Base-by-base conservation (phyloP, 345 rosid species). In the Carallia brachiata region DNA sequence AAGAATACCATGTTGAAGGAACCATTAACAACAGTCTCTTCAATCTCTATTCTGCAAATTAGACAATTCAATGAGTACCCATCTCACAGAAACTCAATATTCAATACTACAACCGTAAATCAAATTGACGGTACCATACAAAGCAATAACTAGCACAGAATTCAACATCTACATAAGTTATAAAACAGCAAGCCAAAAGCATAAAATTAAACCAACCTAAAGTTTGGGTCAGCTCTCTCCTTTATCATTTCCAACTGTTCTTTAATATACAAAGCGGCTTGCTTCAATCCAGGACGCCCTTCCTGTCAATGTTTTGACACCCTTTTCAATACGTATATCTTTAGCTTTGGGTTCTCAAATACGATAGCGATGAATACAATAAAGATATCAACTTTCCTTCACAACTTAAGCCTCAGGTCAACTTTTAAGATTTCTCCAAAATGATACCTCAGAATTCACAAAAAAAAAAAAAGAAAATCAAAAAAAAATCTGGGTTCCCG, bases 1-100 rank as follows among this genome's bases (percentile, higher is more conserved):
- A 95, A 77, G 80, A 95, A 92, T 75, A 89, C 62, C 99, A 92
- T 95, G 82, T 80, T 92, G 84, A 95, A 95, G 44, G 97, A 85
- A 52, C 99, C 99, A 70, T 80, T 84, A 77, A 92, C 88, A 64
- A 74, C 81, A 36, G 82, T 75, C 86, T 95, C 99, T 76, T 95
- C 97, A 61, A 95, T 77, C 75, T 90, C 99, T 69, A 92, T 75
- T 56, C 99, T 95, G 86, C 56, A 78, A 68, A 70, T 54, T 6
- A 15, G 13, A 31, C 6, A 28, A 57, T 52, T 31, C 8, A 47
- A 34, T 32, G 5, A 27, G 34, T 30, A 44, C 12, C 30, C 60
- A 23, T 56, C 28, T 19, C 7, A 19, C 60, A 27, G 34, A 60
- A 30, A 44, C 34, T 52, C 2, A 30, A 56, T 56, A 27, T 23